Evolutionary conservation across 345 rosid genomes (phyloP), one percentile per base, ranked within the genome.

Genomic region (Eucalyptus curtisii): DNA sequence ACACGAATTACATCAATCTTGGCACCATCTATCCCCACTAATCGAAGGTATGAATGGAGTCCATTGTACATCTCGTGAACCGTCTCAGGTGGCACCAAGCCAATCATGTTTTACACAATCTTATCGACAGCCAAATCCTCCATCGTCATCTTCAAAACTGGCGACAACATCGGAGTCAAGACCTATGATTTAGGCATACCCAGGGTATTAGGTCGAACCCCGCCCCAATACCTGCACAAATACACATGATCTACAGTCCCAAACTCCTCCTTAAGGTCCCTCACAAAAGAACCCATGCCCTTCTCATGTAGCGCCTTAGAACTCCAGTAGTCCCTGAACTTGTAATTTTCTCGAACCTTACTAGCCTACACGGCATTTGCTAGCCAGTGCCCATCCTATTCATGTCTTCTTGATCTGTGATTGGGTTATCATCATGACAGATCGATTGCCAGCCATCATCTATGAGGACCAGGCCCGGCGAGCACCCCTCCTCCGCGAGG

Each of bases 401-500:
- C 92, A 97, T 91, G 49, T 98, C 98, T 88, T 98, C 99, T 86
- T 16, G 57, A 4, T 93, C 93, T 12, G 92, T 91, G 90, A 96
- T 93, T 5, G 94, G 96, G 68, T 98, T 98, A 86, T 89, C 88
- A 80, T 98, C 99, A 53, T 92, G 99, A 37, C 95, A 87, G 48
- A 96, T 97, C 3, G 98, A 96, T 76, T 98, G 98, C 99, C 99
- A 97, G 25, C 98, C 99, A 37, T 98, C 99, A 53, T 98, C 99
- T 64, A 98, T 97, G 40, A 98, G 89, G 27, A 97, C 98, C 9
- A 94, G 91, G 2, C 98, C 99, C 27, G 97, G 99, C 17, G 97
- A 98, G 89, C 98, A 95, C 40, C 99, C 99, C 5, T 97, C 99
- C 3, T 95, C 96, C 27, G 93, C 97, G 7, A 97, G 93, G 7